phyloP scores from a whole-genome alignment of 2,329 filamentous ascomycete genomes.

The Venturia pyrina region DNA sequence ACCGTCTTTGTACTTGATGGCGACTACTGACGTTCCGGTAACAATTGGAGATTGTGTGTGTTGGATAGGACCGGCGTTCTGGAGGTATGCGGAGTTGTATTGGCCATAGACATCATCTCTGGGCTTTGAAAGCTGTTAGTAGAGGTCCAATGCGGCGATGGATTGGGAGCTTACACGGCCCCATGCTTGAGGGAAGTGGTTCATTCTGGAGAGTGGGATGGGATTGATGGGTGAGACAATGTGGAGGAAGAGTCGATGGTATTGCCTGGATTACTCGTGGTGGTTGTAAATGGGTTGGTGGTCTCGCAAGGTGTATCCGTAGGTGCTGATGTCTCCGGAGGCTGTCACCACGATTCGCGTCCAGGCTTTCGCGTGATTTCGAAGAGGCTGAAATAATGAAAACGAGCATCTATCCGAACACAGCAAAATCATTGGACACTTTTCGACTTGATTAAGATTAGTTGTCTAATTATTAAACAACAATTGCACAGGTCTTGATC shows the following conservation, averaged over 20 bases:
- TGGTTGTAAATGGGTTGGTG: background rate
- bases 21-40: conserved; percentile 91
- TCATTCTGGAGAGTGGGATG: conserved; percentile 36
- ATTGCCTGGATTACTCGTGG: background rate
- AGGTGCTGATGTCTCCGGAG: background rate
- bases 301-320: background rate
- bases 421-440: background rate
- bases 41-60: conserved; percentile 91
- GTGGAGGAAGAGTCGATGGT: background rate
- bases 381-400: background rate
- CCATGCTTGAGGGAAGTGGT: conserved; percentile 57
- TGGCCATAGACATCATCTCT: conserved; percentile 94
- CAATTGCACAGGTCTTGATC: background rate
- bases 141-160: conserved; percentile 18
- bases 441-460: background rate
- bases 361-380: background rate
- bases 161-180: conserved; percentile 44
- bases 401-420: background rate
- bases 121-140: conserved; percentile 49
- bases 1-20: conserved; percentile 90
- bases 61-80: conserved; percentile 60
- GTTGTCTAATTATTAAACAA: background rate
- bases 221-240: background rate
- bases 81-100: conserved; percentile 82
- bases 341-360: background rate